These are phyloP conservation scores for Saccharomyces pastorianus DNA, from an alignment of 1,139 yeast genomes.

Conservation along the genomic window DNA sequence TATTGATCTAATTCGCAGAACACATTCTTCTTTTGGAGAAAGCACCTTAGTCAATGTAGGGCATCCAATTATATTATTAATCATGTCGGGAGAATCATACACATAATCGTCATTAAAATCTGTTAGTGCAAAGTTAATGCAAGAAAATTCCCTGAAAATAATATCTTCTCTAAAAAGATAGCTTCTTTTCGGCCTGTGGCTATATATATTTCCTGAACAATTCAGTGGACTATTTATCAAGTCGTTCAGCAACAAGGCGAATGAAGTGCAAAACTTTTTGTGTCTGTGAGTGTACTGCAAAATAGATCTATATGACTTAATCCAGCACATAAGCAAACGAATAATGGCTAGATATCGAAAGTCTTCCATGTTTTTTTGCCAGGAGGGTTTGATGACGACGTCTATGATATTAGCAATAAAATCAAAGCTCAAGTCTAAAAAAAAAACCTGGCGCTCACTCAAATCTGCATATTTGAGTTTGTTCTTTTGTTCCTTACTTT, in stretches of 20 bases:
- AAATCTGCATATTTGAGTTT: neutral
- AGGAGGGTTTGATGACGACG: constrained; percentile 12
- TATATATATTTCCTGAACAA: neutral
- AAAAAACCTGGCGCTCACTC: constrained; percentile 3
- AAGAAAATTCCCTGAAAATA: constrained; percentile 46
- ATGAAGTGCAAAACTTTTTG: constrained; percentile 28
- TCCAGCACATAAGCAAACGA: constrained; percentile 46
- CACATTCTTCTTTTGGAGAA: constrained; percentile 28
- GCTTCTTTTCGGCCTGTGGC: constrained; percentile 36
- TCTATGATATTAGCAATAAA: constrained; percentile 12
- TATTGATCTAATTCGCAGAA: constrained; percentile 33
- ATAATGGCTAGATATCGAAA: constrained; percentile 23
- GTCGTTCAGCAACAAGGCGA: constrained; percentile 33
- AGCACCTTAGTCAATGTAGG: constrained; percentile 11
- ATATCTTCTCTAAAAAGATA: constrained; percentile 58
- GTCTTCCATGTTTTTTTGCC: constrained; percentile 8
- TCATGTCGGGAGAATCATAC: constrained; percentile 25
- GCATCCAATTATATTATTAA: constrained; percentile 22
- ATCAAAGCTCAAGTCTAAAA: constrained; percentile 13
- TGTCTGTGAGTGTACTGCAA: constrained; percentile 35
- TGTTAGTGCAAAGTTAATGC: constrained; percentile 44
- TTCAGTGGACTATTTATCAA: constrained; percentile 12
- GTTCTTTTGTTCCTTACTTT: neutral
- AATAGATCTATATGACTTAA: constrained; percentile 39
- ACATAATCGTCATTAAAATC: constrained; percentile 50